Conservation (phyloP, 805 yeast species). For the Yamadazyma nakazawae region DNA sequence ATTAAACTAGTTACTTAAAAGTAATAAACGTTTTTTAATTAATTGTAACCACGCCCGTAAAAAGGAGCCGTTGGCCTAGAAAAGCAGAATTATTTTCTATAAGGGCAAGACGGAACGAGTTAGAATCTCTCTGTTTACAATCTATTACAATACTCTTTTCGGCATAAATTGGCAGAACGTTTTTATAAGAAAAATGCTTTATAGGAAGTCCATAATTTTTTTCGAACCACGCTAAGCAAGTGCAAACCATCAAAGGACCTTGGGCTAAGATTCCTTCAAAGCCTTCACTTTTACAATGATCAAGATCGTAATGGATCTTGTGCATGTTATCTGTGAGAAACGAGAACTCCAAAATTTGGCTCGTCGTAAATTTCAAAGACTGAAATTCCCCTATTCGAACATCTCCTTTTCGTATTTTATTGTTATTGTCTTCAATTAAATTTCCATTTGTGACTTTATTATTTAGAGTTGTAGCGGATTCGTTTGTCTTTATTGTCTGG, state of each 20-base stretch:
- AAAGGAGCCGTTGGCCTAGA: background rate
- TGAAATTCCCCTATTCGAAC: background rate
- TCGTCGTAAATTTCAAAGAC: background rate
- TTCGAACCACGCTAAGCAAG: slow-evolving; percentile 53
- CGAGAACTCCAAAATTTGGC: slow-evolving; percentile 51
- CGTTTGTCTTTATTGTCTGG: slow-evolving; percentile 3
- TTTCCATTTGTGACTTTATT: background rate
- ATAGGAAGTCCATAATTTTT: background rate
- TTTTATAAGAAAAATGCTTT: slow-evolving; percentile 1
- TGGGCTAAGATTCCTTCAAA: slow-evolving; percentile 65
- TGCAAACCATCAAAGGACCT: slow-evolving; percentile 74
- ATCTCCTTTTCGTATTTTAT: background rate
- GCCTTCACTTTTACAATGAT: slow-evolving; percentile 57
- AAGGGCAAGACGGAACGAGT: background rate
- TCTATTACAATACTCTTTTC: background rate
- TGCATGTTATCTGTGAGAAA: slow-evolving; percentile 82
- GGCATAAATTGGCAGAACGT: slow-evolving; percentile 1
- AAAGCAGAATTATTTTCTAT: background rate
- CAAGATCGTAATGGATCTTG: slow-evolving; percentile 68
- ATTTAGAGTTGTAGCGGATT: background rate
- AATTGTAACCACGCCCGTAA: background rate
- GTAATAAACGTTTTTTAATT: background rate
- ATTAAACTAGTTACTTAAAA: background rate
- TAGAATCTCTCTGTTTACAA: background rate
- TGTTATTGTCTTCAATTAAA: background rate